Base-by-base conservation (phyloP, 805 yeast genomes). In the Grigorovia transvaalensis region DNA sequence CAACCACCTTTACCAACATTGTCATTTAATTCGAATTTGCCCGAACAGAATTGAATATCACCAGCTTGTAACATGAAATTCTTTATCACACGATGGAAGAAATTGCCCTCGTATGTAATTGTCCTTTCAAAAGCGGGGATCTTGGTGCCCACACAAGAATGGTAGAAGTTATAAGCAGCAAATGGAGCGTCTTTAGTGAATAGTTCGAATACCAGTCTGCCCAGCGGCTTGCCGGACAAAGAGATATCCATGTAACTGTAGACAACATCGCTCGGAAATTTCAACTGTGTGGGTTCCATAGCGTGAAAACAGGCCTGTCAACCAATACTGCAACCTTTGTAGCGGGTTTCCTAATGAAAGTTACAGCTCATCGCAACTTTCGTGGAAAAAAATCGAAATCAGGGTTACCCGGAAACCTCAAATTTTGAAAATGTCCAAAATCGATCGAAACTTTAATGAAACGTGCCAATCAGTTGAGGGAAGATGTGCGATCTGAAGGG, bases 21-120 rank as follows among this genome's bases (percentile, higher is more conserved):
- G 9, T 65, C 65, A 9, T 59, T 52, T 38, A 60, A 60, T 9
- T 50, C 49, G 20, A 56, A 59, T 9, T 54, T 49, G 1, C 54
- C 58, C 2, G 71, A 65, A 9, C 79, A 80, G 60, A 71, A 64
- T 1, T 67, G 62, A 2, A 76, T 60, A 60, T 82, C 87, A 43
- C 90, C 90, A 3, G 80, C 81, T 64, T 84, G 90, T 17, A 85
- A 68, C 73, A 84, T 78, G 60, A 85, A 85, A 62, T 82, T 85
- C 60, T 78, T 81, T 49, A 85, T 71, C 2, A 83, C 78, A 51
- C 87, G 71, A 58, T 82, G 85, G 64, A 86, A 82, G 43, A 65
- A 69, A 44, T 75, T 78, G 19, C 70, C 63, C 54, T 74, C 71
- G 52, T 71, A 77, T 1, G 71, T 57, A 17, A 74, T 58, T 17